phyloP scores from a whole-genome alignment of 495 filamentous ascomycete species.

The Penicillium angulare region DNA sequence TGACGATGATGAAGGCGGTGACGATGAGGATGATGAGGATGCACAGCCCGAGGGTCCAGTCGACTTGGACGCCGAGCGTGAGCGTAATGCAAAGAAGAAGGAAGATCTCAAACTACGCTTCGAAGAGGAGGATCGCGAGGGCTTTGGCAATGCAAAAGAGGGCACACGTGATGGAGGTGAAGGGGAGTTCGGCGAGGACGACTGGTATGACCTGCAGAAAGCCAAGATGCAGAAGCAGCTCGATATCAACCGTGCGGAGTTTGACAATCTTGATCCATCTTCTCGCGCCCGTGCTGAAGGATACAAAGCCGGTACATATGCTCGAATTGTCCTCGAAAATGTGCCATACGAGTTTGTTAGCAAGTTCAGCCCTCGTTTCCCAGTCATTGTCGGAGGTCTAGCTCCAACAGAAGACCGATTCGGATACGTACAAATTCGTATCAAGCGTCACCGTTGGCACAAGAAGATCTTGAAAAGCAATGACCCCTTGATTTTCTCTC shows the following conservation, averaged over 20 bases:
- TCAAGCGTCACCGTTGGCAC: constrained; percentile 97
- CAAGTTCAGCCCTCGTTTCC: constrained; percentile 82
- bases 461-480: constrained; percentile 98
- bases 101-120: constrained; percentile 93
- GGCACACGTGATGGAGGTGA: constrained; percentile 60
- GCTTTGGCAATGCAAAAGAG: constrained; percentile 82
- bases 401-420: constrained; percentile 91
- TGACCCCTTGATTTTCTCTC: constrained; percentile 93
- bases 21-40: constrained; percentile 33
- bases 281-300: constrained; percentile 83
- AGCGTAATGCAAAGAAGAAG: constrained; percentile 85
- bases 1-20: constrained; percentile 26
- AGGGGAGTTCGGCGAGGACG: constrained; percentile 88
- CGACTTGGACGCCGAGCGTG: constrained; percentile 78
- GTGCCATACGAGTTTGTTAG: constrained; percentile 88
- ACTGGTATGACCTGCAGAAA: constrained; percentile 98
- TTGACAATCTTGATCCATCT: constrained; percentile 76
- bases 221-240: constrained; percentile 90
- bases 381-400: constrained; percentile 86
- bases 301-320: constrained; percentile 90
- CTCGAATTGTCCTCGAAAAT: constrained; percentile 79
- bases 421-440: constrained; percentile 90
- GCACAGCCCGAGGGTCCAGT: constrained; percentile 32
- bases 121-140: constrained; percentile 95
- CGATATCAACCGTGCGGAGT: constrained; percentile 91